These are phyloP conservation scores for Oryza punctata DNA, from an alignment of 176 grass and related monocot genomes.

Conservation along the genomic window DNA sequence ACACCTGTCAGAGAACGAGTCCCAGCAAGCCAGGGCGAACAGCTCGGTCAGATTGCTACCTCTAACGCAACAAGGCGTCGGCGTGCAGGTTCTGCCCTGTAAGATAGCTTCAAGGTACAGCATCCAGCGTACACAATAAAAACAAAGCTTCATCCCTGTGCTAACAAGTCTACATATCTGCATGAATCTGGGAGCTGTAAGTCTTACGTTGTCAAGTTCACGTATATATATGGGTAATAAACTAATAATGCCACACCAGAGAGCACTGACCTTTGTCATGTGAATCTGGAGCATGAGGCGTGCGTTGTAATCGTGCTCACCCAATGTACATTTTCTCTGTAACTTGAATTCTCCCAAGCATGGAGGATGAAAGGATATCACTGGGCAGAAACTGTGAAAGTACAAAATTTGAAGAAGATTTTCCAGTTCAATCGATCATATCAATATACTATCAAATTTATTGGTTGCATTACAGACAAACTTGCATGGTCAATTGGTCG, in stretches of 20 bases:
- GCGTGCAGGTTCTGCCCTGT: slow-evolving; percentile 70
- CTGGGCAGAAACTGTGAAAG: not conserved
- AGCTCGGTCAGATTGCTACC: slow-evolving; percentile 70
- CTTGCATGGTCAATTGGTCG: not conserved
- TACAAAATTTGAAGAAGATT: not conserved
- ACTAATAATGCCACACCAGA: slow-evolving; percentile 22
- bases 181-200: not conserved
- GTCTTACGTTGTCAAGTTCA: slow-evolving; percentile 3
- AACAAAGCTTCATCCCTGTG: not conserved
- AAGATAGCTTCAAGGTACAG: slow-evolving; percentile 1
- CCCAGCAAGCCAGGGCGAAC: slow-evolving; percentile 52
- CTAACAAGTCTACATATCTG: not conserved
- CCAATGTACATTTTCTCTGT: not conserved
- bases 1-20: slow-evolving; percentile 57
- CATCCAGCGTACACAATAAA: slow-evolving; percentile 23
- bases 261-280: not conserved
- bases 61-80: slow-evolving; percentile 88
- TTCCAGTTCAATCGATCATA: not conserved
- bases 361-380: not conserved
- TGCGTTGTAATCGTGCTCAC: not conserved
- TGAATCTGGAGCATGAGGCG: not conserved
- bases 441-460: not conserved
- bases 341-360: not conserved
- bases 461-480: not conserved
- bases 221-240: slow-evolving; percentile 41